phyloP scores from a whole-genome alignment of 202 grass and related monocot genomes.

The Cymbopogon flexuosus region DNA sequence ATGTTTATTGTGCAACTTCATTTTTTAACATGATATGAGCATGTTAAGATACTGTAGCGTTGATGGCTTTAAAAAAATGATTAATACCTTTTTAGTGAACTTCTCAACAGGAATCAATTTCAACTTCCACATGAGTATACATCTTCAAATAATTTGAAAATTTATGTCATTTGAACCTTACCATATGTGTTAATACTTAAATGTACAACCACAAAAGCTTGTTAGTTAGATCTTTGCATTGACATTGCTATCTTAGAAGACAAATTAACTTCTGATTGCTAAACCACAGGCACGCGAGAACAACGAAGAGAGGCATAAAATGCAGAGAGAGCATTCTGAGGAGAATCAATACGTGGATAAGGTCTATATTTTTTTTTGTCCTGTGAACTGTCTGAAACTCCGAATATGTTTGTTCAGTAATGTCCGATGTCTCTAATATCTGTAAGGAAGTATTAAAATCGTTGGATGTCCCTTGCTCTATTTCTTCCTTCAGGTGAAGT shows the following conservation, averaged over 20 bases:
- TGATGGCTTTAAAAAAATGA: slow-evolving; percentile 12
- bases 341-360: slow-evolving; percentile 63
- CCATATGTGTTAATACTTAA: not conserved
- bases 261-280: slow-evolving; percentile 22
- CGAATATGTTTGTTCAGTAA: slow-evolving; percentile 3
- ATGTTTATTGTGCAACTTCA: slow-evolving; percentile 18
- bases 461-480: not conserved
- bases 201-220: slow-evolving; percentile 10
- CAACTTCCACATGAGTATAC: not conserved
- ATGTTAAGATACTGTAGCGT: slow-evolving; percentile 11
- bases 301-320: slow-evolving; percentile 73
- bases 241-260: slow-evolving; percentile 8
- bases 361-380: slow-evolving; percentile 45
- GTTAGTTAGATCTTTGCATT: slow-evolving; percentile 11
- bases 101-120: not conserved
- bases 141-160: slow-evolving; percentile 16
- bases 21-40: not conserved
- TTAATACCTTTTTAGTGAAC: not conserved
- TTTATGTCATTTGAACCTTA: not conserved
- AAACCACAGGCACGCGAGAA: slow-evolving; percentile 68
- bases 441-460: not conserved
- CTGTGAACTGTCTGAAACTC: not conserved
- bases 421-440: not conserved
- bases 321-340: slow-evolving; percentile 53
- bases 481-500: slow-evolving; percentile 68